Base-by-base conservation (phyloP, 306 rosid genomes). In the Citrullus amarus region DNA sequence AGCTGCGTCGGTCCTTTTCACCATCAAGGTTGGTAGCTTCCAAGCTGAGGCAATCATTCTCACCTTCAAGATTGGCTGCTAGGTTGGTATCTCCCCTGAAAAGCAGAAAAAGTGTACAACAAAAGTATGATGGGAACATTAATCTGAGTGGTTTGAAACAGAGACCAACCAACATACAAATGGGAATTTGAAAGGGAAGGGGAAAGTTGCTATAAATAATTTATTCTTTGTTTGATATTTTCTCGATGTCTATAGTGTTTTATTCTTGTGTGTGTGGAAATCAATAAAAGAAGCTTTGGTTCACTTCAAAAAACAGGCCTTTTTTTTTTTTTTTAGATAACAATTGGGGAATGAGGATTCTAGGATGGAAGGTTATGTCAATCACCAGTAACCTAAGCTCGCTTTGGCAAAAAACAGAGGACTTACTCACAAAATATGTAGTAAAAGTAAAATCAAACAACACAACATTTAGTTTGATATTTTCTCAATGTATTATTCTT, bases 21-120 rank as follows among this genome's bases (percentile, higher is more conserved):
- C 55, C 55, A 4, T 41, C 55, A 4, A 41, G 75, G 75, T 25
- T 39, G 53, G 30, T 43, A 38, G 89, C 89, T 0, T 83, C 97
- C 8, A 93, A 88, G 71, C 82, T 90, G n/a, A 86, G 93, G 15
- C 81, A 92, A 67, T 86, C 90, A 43, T 85, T 91, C 79, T 91
- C 98, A 18, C 98, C 98, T 17, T 90, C 97, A 10, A 91, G 90
- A 82, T 75, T 90, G 84, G 91, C 89, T 12, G 87, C 80, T 28
- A 92, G 93, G 75, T 82, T 94, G 80, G 91, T 88, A 77, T 88
- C 98, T 73, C 90, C 97, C 51, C 41, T 90, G 85, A 91, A 81
- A 87, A 82, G 89, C 84, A 89, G 89, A 82, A 91, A 78, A 84
- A 80, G 63, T 74, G 77, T 90, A 30, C 83, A 78, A 30, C 83